A percentile compares a stretch with the other conserved stretches of the same genome.
phyloP scores from a whole-genome alignment of 805 yeast genomes.

The Starmerella ratchasimensis region DNA sequence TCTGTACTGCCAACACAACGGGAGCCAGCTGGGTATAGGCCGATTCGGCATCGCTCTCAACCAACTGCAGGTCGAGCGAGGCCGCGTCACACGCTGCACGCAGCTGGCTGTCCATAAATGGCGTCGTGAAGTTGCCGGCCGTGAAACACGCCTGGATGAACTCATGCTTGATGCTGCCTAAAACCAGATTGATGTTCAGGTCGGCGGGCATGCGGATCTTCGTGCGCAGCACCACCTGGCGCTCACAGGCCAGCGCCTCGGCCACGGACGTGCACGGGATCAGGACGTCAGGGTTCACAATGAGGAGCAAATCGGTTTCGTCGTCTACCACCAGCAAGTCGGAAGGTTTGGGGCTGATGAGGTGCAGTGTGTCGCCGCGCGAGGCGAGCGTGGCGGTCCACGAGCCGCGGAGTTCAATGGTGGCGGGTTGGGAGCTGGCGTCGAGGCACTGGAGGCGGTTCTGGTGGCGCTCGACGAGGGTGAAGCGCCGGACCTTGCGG shows the following conservation, averaged over 20 bases:
- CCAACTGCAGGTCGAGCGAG: slow-evolving; percentile 34
- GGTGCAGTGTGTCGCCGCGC: slow-evolving; percentile 24
- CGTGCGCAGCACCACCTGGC: slow-evolving; percentile 51
- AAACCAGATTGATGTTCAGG: slow-evolving; percentile 47
- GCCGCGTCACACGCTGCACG: slow-evolving; percentile 20
- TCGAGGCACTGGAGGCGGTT: slow-evolving; percentile 2
- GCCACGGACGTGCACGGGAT: slow-evolving; percentile 74
- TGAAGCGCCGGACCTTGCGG: slow-evolving; percentile 7
- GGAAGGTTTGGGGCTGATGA: slow-evolving; percentile 15
- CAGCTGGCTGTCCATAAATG: slow-evolving; percentile 20
- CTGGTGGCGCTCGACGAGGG: slow-evolving; percentile 2
- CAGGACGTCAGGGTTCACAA: slow-evolving; percentile 73
- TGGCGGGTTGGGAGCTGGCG: too few species aligned
- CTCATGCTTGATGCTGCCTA: slow-evolving; percentile 76
- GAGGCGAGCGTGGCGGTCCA: slow-evolving; percentile 22
- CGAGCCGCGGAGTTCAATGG: slow-evolving; percentile 8
- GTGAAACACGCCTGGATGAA: slow-evolving; percentile 46
- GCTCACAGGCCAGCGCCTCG: slow-evolving; percentile 55
- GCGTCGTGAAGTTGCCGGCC: not conserved
- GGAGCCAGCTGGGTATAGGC: slow-evolving; percentile 38
- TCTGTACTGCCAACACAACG: slow-evolving; percentile 33
- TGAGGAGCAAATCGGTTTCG: slow-evolving; percentile 44
- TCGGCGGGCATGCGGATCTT: slow-evolving; percentile 41
- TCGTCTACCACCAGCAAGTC: slow-evolving; percentile 16
- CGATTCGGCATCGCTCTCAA: slow-evolving; percentile 39